Percentiles rank a stretch among this genome's conserved stretches.
Evolutionary conservation across 2,329 filamentous ascomycete genomes (phyloP).

Genomic region (Ophiostoma ips): DNA sequence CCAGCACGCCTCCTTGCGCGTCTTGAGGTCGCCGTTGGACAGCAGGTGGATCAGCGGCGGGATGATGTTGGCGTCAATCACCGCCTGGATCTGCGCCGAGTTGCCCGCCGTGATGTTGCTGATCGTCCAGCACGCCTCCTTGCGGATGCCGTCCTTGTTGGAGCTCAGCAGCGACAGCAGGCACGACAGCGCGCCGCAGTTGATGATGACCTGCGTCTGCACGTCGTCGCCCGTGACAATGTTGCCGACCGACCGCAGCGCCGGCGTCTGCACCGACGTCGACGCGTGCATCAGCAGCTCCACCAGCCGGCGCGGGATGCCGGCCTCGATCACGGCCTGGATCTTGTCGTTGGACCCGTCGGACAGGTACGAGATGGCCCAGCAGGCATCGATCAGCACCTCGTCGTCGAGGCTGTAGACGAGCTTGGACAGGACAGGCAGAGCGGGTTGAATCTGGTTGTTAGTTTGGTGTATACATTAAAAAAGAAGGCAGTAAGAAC

Average conservation of each 20-base stretch:
- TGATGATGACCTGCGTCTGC: constrained; percentile 98
- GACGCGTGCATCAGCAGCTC: constrained; percentile 97
- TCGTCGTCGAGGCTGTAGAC: constrained; percentile 98
- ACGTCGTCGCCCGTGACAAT: constrained; percentile 98
- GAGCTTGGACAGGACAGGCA: constrained; percentile 90
- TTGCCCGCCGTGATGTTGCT: constrained; percentile 98
- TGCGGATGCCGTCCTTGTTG: constrained; percentile 95
- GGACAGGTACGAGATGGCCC: constrained; percentile 97
- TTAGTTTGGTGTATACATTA: too few species aligned
- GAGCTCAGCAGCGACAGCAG: constrained; percentile 90
- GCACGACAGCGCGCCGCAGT: constrained; percentile 84
- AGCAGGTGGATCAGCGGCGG: constrained; percentile 91
- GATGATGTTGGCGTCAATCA: constrained; percentile 94
- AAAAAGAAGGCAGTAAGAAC: background rate
- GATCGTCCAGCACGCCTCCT: constrained; percentile 99
- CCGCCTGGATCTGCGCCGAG: constrained; percentile 91
- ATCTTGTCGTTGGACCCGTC: constrained; percentile 99
- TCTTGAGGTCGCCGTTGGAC: constrained; percentile 96
- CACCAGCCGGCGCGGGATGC: constrained; percentile 88
- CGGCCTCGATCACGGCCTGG: constrained; percentile 95
- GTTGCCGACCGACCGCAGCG: constrained; percentile 92
- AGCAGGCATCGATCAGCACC: constrained; percentile 96
- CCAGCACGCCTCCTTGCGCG: constrained; percentile 98
- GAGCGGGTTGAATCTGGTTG: constrained; percentile 76
- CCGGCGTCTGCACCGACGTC: constrained; percentile 94